Evolutionary conservation across 2,329 filamentous ascomycete species (phyloP).

Genomic region (Diplodia corticola): DNA sequence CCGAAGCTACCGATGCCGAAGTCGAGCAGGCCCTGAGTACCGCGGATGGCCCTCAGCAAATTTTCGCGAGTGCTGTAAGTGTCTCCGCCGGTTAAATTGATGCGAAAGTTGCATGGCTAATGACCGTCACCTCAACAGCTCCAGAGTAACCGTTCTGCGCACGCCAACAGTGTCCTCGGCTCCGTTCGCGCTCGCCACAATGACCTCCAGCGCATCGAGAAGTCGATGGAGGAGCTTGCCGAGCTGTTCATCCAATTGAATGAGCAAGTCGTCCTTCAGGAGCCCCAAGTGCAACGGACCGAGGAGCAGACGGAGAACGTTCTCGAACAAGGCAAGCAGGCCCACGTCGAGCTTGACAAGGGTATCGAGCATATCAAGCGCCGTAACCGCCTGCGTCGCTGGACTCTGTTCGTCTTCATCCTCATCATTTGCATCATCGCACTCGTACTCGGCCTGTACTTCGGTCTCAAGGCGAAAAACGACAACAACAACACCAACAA

Average conservation of each 20-base stretch:
- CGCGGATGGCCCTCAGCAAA: conserved; percentile 75
- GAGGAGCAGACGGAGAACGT: conserved; percentile 68
- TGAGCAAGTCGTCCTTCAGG: conserved; percentile 71
- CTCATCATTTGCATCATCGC: conserved; percentile 52
- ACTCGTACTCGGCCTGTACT: conserved; percentile 51
- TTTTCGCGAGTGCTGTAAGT: conserved; percentile 78
- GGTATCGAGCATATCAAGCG: conserved; percentile 67
- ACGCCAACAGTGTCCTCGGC: conserved; percentile 71
- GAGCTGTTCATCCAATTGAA: conserved; percentile 73
- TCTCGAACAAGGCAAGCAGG: conserved; percentile 65
- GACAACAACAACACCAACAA: conserved; percentile 25
- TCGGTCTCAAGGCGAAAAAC: conserved; percentile 38
- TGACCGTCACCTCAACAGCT: conserved; percentile 53
- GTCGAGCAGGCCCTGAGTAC: conserved; percentile 67
- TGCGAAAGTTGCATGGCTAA: conserved; percentile 5
- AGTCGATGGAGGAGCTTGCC: conserved; percentile 69
- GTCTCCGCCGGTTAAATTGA: background rate
- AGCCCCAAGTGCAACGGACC: conserved; percentile 60
- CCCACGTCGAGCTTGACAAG: conserved; percentile 67
- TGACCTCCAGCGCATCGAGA: conserved; percentile 78
- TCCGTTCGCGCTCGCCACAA: conserved; percentile 80
- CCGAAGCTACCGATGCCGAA: conserved; percentile 73
- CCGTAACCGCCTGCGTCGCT: conserved; percentile 79
- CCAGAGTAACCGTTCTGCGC: conserved; percentile 70
- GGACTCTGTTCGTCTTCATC: conserved; percentile 63